These are phyloP conservation scores for Omphalotus olearius DNA, from an alignment of 1,284 basidiomycete species.

Conservation along the genomic window DNA sequence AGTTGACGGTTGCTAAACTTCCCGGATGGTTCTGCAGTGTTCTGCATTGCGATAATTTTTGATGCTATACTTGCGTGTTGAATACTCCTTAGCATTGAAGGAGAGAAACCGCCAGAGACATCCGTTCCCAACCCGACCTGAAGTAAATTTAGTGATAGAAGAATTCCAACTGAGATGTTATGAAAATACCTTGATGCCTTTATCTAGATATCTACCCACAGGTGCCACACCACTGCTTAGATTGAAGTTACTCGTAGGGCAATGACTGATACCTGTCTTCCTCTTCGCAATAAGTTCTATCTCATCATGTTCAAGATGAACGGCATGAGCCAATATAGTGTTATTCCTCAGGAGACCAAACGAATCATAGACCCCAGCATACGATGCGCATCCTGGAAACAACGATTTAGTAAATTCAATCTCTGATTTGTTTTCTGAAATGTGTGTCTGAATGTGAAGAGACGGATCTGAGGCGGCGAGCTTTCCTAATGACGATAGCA, in stretches of 20 bases:
- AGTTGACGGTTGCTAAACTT: constrained; percentile 64
- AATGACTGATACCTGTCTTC: constrained; percentile 84
- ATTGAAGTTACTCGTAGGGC: constrained; percentile 92
- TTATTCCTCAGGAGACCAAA: constrained; percentile 74
- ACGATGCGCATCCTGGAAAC: constrained; percentile 60
- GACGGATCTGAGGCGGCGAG: constrained; percentile 51
- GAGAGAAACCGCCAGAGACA: constrained; percentile 84
- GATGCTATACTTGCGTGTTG: constrained; percentile 82
- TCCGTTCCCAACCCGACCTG: constrained; percentile 90
- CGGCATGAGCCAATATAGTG: constrained; percentile 90
- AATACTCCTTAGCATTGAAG: constrained; percentile 82
- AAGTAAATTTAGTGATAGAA: neutral
- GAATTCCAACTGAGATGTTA: constrained; percentile 5
- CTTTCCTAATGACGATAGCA: constrained; percentile 63
- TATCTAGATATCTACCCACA: constrained; percentile 77
- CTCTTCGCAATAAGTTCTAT: constrained; percentile 65
- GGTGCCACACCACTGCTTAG: constrained; percentile 80
- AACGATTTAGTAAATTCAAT: constrained; percentile 62
- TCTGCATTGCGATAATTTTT: constrained; percentile 61
- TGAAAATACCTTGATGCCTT: constrained; percentile 71
- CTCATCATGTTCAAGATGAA: constrained; percentile 76
- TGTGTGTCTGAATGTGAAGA: constrained; percentile 89
- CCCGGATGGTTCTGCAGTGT: constrained; percentile 15
- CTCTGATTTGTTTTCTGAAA: constrained; percentile 84
- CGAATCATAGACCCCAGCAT: constrained; percentile 81